Base-by-base conservation (phyloP, 192 early-diverging fungal species). In the Entomortierella parvispora region DNA sequence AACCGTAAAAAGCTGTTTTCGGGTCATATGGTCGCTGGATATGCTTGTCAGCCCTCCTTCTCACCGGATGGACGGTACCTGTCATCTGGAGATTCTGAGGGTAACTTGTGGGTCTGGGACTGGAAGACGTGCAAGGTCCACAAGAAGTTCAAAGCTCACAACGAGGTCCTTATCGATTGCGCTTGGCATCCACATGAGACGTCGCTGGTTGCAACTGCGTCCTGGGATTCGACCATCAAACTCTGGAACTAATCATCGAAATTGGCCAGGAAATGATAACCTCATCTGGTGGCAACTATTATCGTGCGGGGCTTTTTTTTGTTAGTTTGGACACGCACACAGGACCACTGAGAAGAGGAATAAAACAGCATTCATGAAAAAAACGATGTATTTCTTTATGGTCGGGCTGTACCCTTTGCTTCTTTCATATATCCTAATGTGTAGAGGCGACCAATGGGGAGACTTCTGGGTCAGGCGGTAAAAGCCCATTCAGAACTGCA, bases 111-210 rank as follows among this genome's bases (percentile, higher is more conserved):
- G 90, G 91, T 93, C 83, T 99, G 98, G 98, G 96, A 98, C 74
- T 99, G 95, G 94, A 97, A 97, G 81, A 88, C 95, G 22, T 89
- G 90, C 65, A 91, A 92, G 55, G 85, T 97, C 0, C 77, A 93
- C 60, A 92, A 90, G 18, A 95, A 94, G 77, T 93, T 94, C 79
- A 94, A 96, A 71, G 95, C 93, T 1, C 98, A 99, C 76, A 90
- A 94, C 61, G 87, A 90, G 62, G 97, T 98, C 6, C 87, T 97
- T 18, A 97, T 96, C 60, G 88, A 89, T 46, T 90, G 88, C 23
- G 93, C 91, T n/a, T 99, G 98, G 98, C 93, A 98, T 80, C 98
- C 98, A 31, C 93, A 95, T 69, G 97, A 98, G 67, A 86, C 92
- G 0, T 93, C 91, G 0, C 91, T 95, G 49, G 90, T 99, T 4